Evolutionary conservation across 2,329 filamentous ascomycete genomes (phyloP), one percentile per base, ranked within the genome.

Genomic region (Rhynchosporium secalis): DNA sequence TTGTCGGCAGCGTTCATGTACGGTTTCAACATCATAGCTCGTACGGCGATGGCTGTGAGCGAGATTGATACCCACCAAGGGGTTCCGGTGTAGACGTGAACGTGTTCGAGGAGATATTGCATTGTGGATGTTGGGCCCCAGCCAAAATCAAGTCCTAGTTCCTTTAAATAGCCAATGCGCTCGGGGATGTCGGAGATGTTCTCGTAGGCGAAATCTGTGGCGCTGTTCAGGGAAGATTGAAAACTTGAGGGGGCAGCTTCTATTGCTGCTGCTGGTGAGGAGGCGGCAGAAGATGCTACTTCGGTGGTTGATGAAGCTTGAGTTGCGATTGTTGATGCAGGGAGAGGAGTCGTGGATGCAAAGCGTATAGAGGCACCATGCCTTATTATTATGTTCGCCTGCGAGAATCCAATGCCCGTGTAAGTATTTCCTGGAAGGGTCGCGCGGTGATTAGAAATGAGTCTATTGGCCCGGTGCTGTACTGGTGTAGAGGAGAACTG

Each of bases 71-170:
- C 86, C 81, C 90, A 92, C 95, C 95, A 98, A 12, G 92, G 91
- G 60, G 91, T 76, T 41, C 89, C 91, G 1, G 76, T 62, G 69
- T 83, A 88, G 65, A 97, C 80, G 76, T 99, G 92, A 46, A 96
- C 74, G 73, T 94, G 86, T 79, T 99, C 95, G 10, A 98, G 78
- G 2, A 85, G 28, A 81, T 83, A 93, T 77, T 97, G 83, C 75
- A 95, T 86, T 15, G 85, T 68, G 3, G 87, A 78, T 0, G 92
- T 91, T 4, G 90, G 85, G 15, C 94, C 94, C 79, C 80, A 93
- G 73, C 94, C 92, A 72, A 89, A 98, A 71, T 98, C 91, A 28
- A 99, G 79, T 3, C 95, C 95, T 10, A 98, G 80, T 6, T 86
- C 82, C 69, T 90, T 85, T 62, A 99, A 80, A 72, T 93, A 97